These are phyloP conservation scores for Borovskyia barvae DNA, from an alignment of 208 protist genomes.

Conservation along the genomic window DNA sequence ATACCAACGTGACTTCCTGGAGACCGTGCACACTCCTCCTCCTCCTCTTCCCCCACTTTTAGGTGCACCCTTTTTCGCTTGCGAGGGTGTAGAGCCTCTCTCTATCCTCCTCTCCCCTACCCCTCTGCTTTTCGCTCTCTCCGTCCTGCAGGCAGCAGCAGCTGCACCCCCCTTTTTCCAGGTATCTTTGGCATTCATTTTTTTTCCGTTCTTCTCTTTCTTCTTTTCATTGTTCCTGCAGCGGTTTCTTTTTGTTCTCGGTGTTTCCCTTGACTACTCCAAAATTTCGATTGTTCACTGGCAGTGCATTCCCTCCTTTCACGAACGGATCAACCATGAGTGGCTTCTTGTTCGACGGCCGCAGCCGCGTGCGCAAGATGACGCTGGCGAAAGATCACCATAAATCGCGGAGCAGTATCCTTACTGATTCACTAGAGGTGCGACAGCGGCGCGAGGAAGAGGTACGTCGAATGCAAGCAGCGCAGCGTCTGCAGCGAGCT, in stretches of 20 bases:
- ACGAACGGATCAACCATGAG: conserved; percentile 20
- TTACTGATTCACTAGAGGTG: conserved; percentile 46
- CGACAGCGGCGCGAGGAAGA: conserved; percentile 55
- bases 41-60: no score
- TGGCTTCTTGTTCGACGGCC: conserved; percentile 60
- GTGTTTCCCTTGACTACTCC: conserved; percentile 1
- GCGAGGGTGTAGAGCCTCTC: no score
- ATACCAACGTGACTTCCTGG: no score
- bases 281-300: not conserved
- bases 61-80: no score
- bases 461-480: conserved; percentile 28
- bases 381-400: conserved; percentile 65
- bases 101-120: no score
- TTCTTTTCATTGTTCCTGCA: no score
- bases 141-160: no score
- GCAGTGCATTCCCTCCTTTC: conserved; percentile 1
- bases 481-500: conserved; percentile 40
- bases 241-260: conserved; percentile 1
- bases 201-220: no score
- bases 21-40: no score
- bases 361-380: conserved; percentile 57
- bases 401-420: conserved; percentile 37
- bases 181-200: no score
- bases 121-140: no score
- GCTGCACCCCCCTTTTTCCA: no score